Evolutionary conservation across 805 yeast species (phyloP).

Genomic region (Schizosaccharomyces osmophilus): DNA sequence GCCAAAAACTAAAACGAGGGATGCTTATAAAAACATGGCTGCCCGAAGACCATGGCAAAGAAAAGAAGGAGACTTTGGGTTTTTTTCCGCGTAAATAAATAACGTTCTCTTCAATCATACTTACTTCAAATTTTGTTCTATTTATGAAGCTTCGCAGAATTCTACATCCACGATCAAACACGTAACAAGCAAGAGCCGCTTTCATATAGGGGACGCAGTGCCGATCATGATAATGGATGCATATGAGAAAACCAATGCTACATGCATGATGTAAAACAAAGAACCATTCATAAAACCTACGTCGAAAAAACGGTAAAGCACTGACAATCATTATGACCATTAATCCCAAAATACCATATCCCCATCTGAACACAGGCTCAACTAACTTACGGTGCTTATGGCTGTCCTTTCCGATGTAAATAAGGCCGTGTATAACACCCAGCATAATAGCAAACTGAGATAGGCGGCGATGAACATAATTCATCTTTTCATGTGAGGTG

Average conservation of each 20-base stretch:
- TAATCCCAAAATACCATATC: not conserved
- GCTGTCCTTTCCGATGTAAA: not conserved
- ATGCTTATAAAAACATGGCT: conserved; percentile 8
- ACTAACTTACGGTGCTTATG: not conserved
- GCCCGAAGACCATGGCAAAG: conserved; percentile 8
- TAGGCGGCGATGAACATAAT: not conserved
- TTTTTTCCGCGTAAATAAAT: not conserved
- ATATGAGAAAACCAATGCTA: not conserved
- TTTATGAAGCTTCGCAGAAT: not conserved
- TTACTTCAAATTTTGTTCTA: not conserved
- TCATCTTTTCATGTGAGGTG: not conserved
- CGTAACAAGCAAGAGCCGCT: not conserved
- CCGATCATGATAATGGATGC: not conserved
- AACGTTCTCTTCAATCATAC: not conserved
- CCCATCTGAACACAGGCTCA: not conserved
- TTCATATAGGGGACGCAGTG: not conserved
- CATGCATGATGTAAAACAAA: not conserved
- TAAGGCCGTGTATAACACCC: not conserved
- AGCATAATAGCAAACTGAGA: not conserved
- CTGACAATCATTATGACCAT: not conserved
- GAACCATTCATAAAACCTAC: not conserved
- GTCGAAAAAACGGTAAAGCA: not conserved
- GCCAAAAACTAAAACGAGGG: conserved; percentile 6
- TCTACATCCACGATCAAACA: not conserved
- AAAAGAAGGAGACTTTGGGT: not conserved